phyloP scores from a whole-genome alignment of 805 yeast genomes.

The Saccharomycopsis microspora region DNA sequence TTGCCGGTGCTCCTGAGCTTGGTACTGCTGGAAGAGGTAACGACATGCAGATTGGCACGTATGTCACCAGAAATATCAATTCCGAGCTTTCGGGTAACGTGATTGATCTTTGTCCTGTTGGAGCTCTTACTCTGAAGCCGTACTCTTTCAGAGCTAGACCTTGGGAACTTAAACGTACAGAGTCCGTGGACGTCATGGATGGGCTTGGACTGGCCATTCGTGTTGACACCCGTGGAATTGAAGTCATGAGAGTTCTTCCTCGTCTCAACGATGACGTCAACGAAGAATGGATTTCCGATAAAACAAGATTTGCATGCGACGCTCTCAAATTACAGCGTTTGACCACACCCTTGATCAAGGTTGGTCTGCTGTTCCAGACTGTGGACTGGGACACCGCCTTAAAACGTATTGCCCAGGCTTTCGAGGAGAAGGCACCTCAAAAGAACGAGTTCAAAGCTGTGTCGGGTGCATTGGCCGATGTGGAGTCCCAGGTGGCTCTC shows the following conservation, averaged over 20 bases:
- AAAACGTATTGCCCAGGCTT: constrained; percentile 53
- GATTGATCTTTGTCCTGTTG: constrained; percentile 84
- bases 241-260: constrained; percentile 80
- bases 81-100: constrained; percentile 81
- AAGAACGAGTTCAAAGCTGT: constrained; percentile 71
- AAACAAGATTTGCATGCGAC: constrained; percentile 76
- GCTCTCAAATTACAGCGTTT: constrained; percentile 80
- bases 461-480: constrained; percentile 74
- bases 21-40: constrained; percentile 88
- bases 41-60: constrained; percentile 86
- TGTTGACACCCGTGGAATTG: constrained; percentile 79
- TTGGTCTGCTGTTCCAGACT: constrained; percentile 55
- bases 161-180: constrained; percentile 87
- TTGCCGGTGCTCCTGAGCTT: constrained; percentile 87
- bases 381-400: constrained; percentile 87
- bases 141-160: constrained; percentile 90
- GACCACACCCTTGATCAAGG: constrained; percentile 67
- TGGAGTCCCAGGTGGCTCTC: constrained; percentile 71
- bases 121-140: constrained; percentile 83
- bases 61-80: constrained; percentile 73
- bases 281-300: constrained; percentile 88
- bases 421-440: constrained; percentile 40
- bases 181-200: constrained; percentile 74
- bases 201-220: constrained; percentile 75
- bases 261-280: constrained; percentile 77